Conservation (phyloP, 257 asterid genomes). For the Capsicum rhomboideum region DNA sequence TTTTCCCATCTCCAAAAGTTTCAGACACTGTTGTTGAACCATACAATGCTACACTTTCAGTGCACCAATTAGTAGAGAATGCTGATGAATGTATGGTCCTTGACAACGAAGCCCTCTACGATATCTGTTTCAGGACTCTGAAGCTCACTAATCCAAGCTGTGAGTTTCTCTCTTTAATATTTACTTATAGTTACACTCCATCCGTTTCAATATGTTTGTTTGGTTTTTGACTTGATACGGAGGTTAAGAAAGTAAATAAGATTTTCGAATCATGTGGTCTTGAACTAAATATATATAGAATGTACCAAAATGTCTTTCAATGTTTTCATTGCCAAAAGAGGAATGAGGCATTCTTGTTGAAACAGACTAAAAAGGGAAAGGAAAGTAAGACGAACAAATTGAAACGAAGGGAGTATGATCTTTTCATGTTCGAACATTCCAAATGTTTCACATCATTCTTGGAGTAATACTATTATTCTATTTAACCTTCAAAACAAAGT, state of each 20-base stretch:
- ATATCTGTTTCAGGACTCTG: constrained; percentile 5
- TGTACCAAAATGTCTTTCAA: too few relatives aligned
- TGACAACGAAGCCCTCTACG: constrained; percentile 7
- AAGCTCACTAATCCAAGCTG: constrained; percentile 5
- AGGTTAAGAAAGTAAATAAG: too few relatives aligned
- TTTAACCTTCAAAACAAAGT: background rate
- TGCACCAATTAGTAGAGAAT: constrained; percentile 3
- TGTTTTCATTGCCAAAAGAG: too few relatives aligned
- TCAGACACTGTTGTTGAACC: constrained; percentile 10
- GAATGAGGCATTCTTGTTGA: too few relatives aligned
- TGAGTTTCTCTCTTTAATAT: background rate
- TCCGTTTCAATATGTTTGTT: too few relatives aligned
- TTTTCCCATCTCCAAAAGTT: constrained; percentile 8
- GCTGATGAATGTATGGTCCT: constrained; percentile 11
- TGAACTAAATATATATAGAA: too few relatives aligned
- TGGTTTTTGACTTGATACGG: too few relatives aligned
- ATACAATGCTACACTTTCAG: constrained; percentile 8
- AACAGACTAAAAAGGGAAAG: too few relatives aligned
- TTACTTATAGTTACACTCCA: too few relatives aligned
- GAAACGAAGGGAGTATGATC: too few relatives aligned
- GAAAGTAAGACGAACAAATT: too few relatives aligned
- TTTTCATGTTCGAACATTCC: background rate
- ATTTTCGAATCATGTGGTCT: too few relatives aligned
- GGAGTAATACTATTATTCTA: background rate
- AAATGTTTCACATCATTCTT: background rate